Percentiles rank a stretch among this genome's conserved stretches.
phyloP scores from a whole-genome alignment of 495 filamentous ascomycete species.

The Talaromyces nanjingensis region DNA sequence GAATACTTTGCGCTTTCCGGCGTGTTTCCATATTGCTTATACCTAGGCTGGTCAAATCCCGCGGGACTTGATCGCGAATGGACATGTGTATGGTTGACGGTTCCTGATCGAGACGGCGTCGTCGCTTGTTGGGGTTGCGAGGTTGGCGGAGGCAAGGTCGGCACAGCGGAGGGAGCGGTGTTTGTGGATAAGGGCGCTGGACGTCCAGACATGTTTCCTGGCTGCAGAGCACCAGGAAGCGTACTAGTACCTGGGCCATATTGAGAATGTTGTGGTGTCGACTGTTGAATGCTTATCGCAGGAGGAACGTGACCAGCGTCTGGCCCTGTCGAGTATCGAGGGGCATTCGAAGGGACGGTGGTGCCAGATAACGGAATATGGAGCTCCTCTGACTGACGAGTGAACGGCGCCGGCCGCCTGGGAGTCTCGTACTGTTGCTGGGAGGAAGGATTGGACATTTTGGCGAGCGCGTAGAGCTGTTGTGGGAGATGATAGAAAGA shows the following conservation, averaged over 20 bases:
- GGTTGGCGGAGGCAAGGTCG: conserved; percentile 60
- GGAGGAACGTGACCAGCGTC: conserved; percentile 35
- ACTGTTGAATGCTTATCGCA: conserved; percentile 62
- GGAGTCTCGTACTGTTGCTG: conserved; percentile 46
- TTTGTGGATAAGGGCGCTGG: conserved; percentile 62
- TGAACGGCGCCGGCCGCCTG: conserved; percentile 43
- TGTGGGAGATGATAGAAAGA: conserved; percentile 1
- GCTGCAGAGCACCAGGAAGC: conserved; percentile 68
- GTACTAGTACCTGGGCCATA: conserved; percentile 34
- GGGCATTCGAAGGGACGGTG: conserved; percentile 33
- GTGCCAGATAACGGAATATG: conserved; percentile 59
- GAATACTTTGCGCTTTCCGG: conserved; percentile 62
- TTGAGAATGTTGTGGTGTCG: conserved; percentile 51
- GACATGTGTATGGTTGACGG: conserved; percentile 56
- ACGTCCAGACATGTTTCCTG: conserved; percentile 49
- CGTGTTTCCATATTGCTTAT: conserved; percentile 63
- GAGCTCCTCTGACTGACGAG: conserved; percentile 63
- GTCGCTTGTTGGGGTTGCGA: conserved; percentile 51
- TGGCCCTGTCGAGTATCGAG: conserved; percentile 37
- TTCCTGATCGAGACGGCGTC: conserved; percentile 58
- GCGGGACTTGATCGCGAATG: conserved; percentile 85
- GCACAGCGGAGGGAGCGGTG: conserved; percentile 61
- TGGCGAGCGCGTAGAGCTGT: conserved; percentile 12
- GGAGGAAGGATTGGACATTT: conserved; percentile 36
- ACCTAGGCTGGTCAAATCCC: conserved; percentile 64